Evolutionary conservation across 768 basidiomycete genomes (phyloP).

Genomic region (Gautieria morchelliformis): DNA sequence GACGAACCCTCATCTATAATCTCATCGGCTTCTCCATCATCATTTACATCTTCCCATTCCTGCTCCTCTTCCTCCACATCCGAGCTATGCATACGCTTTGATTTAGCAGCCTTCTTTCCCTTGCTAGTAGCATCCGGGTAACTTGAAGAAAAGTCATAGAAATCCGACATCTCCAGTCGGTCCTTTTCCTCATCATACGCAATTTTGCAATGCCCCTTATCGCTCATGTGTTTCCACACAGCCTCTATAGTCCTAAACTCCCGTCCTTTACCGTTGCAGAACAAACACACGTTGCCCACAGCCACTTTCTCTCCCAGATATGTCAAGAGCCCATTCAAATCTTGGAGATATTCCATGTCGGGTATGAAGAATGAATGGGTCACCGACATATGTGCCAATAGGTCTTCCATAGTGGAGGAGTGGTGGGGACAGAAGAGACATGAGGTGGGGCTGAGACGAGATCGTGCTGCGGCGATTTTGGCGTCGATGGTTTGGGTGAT

Average conservation of each 20-base stretch:
- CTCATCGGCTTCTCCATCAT: constrained; percentile 23
- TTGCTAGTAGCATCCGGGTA: constrained; percentile 44
- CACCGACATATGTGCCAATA: constrained; percentile 79
- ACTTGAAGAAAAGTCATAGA: constrained; percentile 80
- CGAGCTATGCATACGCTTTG: not conserved
- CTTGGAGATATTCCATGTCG: constrained; percentile 82
- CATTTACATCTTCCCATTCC: constrained; percentile 20
- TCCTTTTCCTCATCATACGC: constrained; percentile 78
- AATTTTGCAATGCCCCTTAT: constrained; percentile 95
- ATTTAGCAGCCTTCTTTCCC: constrained; percentile 12
- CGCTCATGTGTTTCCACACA: constrained; percentile 89
- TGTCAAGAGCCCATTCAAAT: constrained; percentile 68
- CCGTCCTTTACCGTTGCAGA: constrained; percentile 72
- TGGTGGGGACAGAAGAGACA: constrained; percentile 81
- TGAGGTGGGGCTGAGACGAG: constrained; percentile 47
- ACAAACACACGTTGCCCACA: constrained; percentile 88
- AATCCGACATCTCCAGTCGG: constrained; percentile 82
- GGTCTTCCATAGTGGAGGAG: constrained; percentile 45
- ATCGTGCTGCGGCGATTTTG: constrained; percentile 63
- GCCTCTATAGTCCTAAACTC: constrained; percentile 82
- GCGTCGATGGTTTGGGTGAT: constrained; percentile 54
- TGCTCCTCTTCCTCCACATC: constrained; percentile 21
- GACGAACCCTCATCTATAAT: constrained; percentile 18
- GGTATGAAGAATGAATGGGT: constrained; percentile 94
- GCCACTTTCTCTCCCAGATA: constrained; percentile 92